Evolutionary conservation across 2,329 filamentous ascomycete species (phyloP).

Genomic region (Phaeosphaeriaceae sp.): DNA sequence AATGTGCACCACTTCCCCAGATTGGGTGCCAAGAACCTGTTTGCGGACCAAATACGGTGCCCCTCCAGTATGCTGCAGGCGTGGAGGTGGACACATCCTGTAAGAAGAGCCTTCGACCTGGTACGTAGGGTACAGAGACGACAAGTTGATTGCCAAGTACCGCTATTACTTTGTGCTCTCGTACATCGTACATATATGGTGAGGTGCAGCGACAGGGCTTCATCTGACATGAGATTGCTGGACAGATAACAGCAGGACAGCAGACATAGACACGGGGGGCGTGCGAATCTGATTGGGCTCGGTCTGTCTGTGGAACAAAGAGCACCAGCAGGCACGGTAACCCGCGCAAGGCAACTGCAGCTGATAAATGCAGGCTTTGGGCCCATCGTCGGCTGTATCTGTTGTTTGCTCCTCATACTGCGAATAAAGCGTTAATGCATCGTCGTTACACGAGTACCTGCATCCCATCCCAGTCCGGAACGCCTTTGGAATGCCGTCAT

Average conservation of each 20-base stretch:
- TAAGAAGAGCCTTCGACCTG: neutral
- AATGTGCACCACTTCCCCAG: slow-evolving; percentile 7
- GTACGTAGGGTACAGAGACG: neutral
- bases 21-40: slow-evolving; percentile 2
- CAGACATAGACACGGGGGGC: neutral
- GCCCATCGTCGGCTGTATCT: neutral
- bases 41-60: neutral
- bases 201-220: slow-evolving; percentile 2
- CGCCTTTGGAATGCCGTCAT: neutral
- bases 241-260: neutral
- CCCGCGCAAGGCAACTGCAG: neutral
- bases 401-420: neutral
- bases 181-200: neutral
- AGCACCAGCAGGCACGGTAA: neutral
- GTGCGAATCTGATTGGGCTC: neutral
- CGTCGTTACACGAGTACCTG: neutral
- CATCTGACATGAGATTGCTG: neutral
- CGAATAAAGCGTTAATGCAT: neutral
- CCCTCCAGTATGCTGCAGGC: neutral
- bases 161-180: neutral
- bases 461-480: neutral
- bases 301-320: neutral
- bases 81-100: neutral
- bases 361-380: neutral
- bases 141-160: neutral